Conservation (phyloP, 805 yeast species). For the Metschnikowia sp. region DNA sequence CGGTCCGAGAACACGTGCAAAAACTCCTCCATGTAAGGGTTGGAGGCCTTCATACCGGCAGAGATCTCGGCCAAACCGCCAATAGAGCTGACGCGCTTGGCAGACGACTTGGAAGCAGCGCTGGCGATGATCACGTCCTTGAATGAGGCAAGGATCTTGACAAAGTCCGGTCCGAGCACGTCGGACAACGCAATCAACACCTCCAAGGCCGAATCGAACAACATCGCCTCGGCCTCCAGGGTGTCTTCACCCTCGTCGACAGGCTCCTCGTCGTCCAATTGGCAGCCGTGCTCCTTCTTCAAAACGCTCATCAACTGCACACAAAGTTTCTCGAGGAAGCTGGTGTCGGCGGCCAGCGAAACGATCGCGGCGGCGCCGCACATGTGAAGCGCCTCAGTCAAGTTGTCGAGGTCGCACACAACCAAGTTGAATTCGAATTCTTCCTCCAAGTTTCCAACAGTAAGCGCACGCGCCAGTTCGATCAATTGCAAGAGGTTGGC, state of each 20-base stretch:
- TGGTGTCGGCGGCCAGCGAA: conserved; percentile 53
- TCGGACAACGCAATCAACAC: conserved; percentile 73
- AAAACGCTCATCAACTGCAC: conserved; percentile 67
- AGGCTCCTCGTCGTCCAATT: conserved; percentile 66
- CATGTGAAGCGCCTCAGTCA: conserved; percentile 62
- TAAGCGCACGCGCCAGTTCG: conserved; percentile 61
- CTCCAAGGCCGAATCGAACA: conserved; percentile 83
- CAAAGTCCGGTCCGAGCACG: conserved; percentile 78
- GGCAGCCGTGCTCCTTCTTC: conserved; percentile 82
- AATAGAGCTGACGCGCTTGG: conserved; percentile 77
- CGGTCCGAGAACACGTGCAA: conserved; percentile 66
- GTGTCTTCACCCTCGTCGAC: conserved; percentile 51
- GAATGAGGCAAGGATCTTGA: conserved; percentile 67
- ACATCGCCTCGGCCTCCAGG: conserved; percentile 54
- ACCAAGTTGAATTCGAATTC: conserved; percentile 87
- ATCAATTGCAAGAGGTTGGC: conserved; percentile 56
- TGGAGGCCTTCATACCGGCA: conserved; percentile 61
- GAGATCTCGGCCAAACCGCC: conserved; percentile 92
- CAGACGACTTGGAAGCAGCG: conserved; percentile 56
- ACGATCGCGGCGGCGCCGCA: conserved; percentile 74
- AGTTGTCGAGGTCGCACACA: conserved; percentile 67
- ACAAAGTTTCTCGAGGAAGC: conserved; percentile 62
- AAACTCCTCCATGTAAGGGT: conserved; percentile 68
- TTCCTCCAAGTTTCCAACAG: conserved; percentile 61
- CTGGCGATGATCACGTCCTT: conserved; percentile 58